Base-by-base conservation (phyloP, 495 filamentous ascomycete species). In the Podospora pseudocomata region DNA sequence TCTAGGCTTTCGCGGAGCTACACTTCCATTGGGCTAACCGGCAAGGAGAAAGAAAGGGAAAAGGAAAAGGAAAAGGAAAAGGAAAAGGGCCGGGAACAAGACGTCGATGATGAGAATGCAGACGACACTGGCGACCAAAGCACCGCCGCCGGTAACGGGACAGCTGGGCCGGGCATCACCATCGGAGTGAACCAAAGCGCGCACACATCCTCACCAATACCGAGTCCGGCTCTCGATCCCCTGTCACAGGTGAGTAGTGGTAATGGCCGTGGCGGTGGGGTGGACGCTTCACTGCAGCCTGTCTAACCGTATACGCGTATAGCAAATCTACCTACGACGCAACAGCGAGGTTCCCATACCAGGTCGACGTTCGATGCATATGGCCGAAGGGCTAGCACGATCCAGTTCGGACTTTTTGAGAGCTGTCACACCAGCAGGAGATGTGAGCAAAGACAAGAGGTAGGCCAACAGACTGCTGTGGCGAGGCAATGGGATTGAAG, bases 271-370 rank as follows among this genome's bases (percentile, higher is more conserved):
- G 81, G 65, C 15, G 39, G 19, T 30, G 27, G 30, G 6, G 16
- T 28, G 55, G 39, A 16, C 15, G 15, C 39, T 49, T 49, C 2
- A 49, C 13, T 11, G 15, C 2, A 49, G 39, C 6, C 6, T 49
- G 13, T 49, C 39, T 49, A 11, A 49, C 39, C 39, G 39, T 49
- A 49, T 49, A 49, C 39, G 39, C 44, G 54, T 19, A 16, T 68
- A 85, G 81, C 80, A 96, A 76, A 97, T 97, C 63, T 86, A 94
- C 65, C 86, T 91, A 75, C 88, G 92, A 72, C 93, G 91, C 63
- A 92, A 92, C 77, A 92, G 90, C 20, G 87, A 90, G 69, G 88
- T 86, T 65, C 86, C 87, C 18, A 87, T 91, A 64, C 86, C 89
- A 9, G 81, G 88, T 55, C 91, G 89, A 71, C 77, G 90, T 63